Evolutionary conservation across 768 basidiomycete genomes (phyloP), one percentile per base, ranked within the genome.

Genomic region (Tricholoma bakamatsutake): DNA sequence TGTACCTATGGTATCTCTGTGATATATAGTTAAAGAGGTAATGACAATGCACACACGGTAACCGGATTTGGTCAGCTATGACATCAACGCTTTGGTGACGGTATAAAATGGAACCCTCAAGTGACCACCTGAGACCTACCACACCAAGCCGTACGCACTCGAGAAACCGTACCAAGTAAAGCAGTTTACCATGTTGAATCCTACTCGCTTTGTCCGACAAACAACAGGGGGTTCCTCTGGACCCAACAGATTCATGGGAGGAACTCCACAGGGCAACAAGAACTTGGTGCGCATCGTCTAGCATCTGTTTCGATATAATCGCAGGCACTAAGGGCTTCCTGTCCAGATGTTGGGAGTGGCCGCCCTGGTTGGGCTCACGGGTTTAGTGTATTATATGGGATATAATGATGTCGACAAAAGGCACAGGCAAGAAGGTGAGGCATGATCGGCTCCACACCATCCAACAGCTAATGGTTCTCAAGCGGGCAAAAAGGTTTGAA

Each of bases 321-420:
- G 17, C 6, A 21, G 8, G 18, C 18, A 13, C 37, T 55, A 37
- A 48, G 13, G 48, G 13, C 51, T n/a, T 48, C 3, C 35, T 12
- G 5, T n/a, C 27, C 13, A 64, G 63, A 49, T 61, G 34, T 9
- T 62, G 46, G 61, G 58, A 34, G 30, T 64, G 2, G 60, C 58
- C 5, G 64, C 57, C 1, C 52, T 61, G 37, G 54, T 57, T 6
- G 64, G 56, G 7, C 27, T 64, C 13, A 61, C 64, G 2, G 51
- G 58, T 17, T 28, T 62, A 27, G 62, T 55, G 13, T 66, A 66
- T 52, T 64, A 57, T 48, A 47, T 53, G 55, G 64, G 63, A 18
- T 66, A 61, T 37, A 58, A 56, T 35, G 64, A 64, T 31, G 61
- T 66, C 5, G 63, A 64, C 18, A 62, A 61, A 30, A 58, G 64